A percentile compares a stretch with the other conserved stretches of the same genome.
Conservation (phyloP, 805 yeast species). For the Ogataea salicorniae region DNA sequence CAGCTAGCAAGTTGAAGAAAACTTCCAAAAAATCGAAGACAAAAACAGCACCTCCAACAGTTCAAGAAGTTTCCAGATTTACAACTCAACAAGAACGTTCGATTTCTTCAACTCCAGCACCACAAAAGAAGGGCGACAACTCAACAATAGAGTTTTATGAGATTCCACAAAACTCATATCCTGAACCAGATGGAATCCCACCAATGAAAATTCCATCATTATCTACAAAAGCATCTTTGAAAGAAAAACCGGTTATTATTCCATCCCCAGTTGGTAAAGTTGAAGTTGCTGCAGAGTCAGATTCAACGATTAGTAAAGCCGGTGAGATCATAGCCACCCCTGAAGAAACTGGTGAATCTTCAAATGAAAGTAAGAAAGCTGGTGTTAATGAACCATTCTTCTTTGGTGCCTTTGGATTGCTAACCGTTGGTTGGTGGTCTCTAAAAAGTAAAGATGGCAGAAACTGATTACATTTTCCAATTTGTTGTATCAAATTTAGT, state of each 20-base stretch:
- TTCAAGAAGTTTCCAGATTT: background rate
- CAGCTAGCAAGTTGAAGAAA: conserved; percentile 1
- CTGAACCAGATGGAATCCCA: conserved; percentile 19
- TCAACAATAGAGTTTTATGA: conserved; percentile 56
- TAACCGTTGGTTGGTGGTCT: conserved; percentile 33
- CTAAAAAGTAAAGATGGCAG: conserved; percentile 18
- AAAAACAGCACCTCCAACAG: background rate
- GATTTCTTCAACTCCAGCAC: conserved; percentile 19
- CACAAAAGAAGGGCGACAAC: conserved; percentile 46
- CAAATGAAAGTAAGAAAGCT: background rate
- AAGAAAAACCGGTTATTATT: conserved; percentile 6
- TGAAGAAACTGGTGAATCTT: conserved; percentile 1
- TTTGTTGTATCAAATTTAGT: too few species aligned
- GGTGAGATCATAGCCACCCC: conserved; percentile 14
- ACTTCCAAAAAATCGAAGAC: background rate
- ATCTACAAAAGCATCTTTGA: conserved; percentile 24
- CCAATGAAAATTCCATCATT: conserved; percentile 26
- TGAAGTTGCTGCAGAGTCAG: conserved; percentile 7
- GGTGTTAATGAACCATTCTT: conserved; percentile 16
- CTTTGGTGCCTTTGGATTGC: conserved; percentile 22
- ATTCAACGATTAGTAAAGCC: conserved; percentile 10
- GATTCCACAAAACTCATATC: conserved; percentile 34
- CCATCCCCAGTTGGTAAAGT: conserved; percentile 6
- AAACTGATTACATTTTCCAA: conserved; percentile 4
- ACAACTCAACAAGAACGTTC: conserved; percentile 11